Conservation (phyloP, 768 basidiomycete genomes). For the Pholiota conissans region DNA sequence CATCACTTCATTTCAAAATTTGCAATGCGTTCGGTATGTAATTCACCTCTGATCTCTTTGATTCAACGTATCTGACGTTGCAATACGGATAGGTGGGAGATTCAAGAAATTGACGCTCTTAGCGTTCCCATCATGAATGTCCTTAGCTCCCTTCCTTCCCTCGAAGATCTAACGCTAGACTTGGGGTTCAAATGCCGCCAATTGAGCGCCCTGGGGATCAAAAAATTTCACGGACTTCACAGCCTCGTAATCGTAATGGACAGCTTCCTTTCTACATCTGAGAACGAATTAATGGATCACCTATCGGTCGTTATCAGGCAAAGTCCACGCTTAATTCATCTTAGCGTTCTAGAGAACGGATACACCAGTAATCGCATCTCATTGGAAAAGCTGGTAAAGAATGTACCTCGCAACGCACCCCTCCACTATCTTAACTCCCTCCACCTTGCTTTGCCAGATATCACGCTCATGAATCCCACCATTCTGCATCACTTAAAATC, state of each 20-base stretch:
- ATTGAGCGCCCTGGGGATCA: neutral
- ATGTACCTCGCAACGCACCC: too few relatives aligned
- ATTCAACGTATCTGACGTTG: too few relatives aligned
- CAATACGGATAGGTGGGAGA: neutral
- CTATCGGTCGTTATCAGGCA: too few relatives aligned
- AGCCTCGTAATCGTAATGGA: neutral
- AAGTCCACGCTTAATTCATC: too few relatives aligned
- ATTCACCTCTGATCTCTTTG: neutral
- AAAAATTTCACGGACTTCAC: neutral
- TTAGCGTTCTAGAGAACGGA: too few relatives aligned
- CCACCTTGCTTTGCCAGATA: neutral
- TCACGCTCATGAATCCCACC: neutral
- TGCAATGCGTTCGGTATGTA: too few relatives aligned
- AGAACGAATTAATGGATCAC: too few relatives aligned
- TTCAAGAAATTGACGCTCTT: neutral
- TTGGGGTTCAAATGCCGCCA: neutral
- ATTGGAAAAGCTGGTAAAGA: too few relatives aligned
- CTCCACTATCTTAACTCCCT: too few relatives aligned
- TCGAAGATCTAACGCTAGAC: neutral
- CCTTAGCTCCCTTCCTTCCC: neutral
- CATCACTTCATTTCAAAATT: too few relatives aligned
- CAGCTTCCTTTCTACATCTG: too few relatives aligned
- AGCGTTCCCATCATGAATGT: neutral
- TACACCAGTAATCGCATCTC: too few relatives aligned
- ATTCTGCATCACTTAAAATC: neutral